Evolutionary conservation across 257 asterid species (phyloP).

Genomic region (Solanum raphanifolium): DNA sequence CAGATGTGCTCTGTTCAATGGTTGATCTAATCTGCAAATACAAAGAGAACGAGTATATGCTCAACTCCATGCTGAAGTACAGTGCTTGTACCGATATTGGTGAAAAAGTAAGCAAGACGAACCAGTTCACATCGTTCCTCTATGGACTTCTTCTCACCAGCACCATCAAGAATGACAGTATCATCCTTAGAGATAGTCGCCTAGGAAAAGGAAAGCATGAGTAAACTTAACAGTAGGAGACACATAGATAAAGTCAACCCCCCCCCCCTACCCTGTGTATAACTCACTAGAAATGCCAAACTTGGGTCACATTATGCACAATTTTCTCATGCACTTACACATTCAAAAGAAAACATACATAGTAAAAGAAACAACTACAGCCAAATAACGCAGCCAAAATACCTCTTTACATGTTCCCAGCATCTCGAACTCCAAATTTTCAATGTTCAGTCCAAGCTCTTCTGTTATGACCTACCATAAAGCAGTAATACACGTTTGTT

Average conservation of each 20-base stretch:
- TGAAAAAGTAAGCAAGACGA: background rate
- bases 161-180: constrained; percentile 81
- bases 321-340: background rate
- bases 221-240: background rate
- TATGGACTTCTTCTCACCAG: constrained; percentile 73
- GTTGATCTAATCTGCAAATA: constrained; percentile 55
- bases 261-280: rapidly evolving
- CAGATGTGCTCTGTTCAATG: constrained; percentile 77
- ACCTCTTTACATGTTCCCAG: constrained; percentile 92
- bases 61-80: background rate
- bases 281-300: background rate
- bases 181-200: constrained; percentile 88
- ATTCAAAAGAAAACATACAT: background rate
- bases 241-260: background rate
- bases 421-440: constrained; percentile 72
- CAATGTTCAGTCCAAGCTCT: constrained; percentile 88
- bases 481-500: background rate
- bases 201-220: constrained; percentile 14
- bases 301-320: background rate
- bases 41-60: background rate
- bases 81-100: background rate
- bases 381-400: background rate
- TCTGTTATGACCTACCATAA: constrained; percentile 66
- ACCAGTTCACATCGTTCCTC: constrained; percentile 96
- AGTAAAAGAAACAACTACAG: background rate